A percentile compares a stretch with the other conserved stretches of the same genome.
These are phyloP conservation scores for Proliferodiscus dingleyae DNA, from an alignment of 2,329 filamentous ascomycete species.

Conservation along the genomic window DNA sequence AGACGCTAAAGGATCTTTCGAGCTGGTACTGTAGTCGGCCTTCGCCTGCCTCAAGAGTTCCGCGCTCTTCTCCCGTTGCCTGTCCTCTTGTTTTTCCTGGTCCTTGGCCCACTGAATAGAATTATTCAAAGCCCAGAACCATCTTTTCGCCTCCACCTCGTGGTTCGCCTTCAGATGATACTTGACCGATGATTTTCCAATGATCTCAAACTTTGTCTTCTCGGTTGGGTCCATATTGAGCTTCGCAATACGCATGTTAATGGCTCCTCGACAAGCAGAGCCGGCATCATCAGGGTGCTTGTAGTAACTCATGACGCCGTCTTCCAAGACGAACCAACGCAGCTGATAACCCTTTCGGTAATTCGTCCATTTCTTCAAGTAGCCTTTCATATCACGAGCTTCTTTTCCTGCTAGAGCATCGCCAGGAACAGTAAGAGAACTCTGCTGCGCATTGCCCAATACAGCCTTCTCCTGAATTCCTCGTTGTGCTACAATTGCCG, in stretches of 20 bases:
- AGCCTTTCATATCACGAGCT: slow-evolving; percentile 94
- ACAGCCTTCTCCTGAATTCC: slow-evolving; percentile 98
- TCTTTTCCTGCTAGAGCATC: slow-evolving; percentile 73
- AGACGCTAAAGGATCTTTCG: slow-evolving; percentile 16
- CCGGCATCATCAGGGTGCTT: slow-evolving; percentile 98
- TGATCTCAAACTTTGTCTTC: slow-evolving; percentile 96
- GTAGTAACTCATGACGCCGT: slow-evolving; percentile 96
- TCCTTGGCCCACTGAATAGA: slow-evolving; percentile 98
- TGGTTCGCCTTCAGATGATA: slow-evolving; percentile 98
- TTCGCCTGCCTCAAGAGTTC: slow-evolving; percentile 76
- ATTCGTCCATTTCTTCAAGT: slow-evolving; percentile 99
- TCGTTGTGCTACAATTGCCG: slow-evolving; percentile 87
- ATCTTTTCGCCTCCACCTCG: slow-evolving; percentile 94
- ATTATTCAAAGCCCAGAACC: slow-evolving; percentile 99
- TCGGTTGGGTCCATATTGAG: slow-evolving; percentile 96
- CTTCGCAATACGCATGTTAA: slow-evolving; percentile 96
- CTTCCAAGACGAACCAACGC: slow-evolving; percentile 95
- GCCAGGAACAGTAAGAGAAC: slow-evolving; percentile 47
- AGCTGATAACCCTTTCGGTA: slow-evolving; percentile 96
- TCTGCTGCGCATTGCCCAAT: slow-evolving; percentile 63
- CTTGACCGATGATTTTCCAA: slow-evolving; percentile 96
- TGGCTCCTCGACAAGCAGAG: slow-evolving; percentile 91
- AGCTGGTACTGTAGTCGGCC: slow-evolving; percentile 58
- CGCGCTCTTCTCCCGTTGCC: slow-evolving; percentile 66
- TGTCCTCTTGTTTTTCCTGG: slow-evolving; percentile 86